Conservation (phyloP, 2,329 filamentous ascomycete genomes). For the Neurospora sp. region DNA sequence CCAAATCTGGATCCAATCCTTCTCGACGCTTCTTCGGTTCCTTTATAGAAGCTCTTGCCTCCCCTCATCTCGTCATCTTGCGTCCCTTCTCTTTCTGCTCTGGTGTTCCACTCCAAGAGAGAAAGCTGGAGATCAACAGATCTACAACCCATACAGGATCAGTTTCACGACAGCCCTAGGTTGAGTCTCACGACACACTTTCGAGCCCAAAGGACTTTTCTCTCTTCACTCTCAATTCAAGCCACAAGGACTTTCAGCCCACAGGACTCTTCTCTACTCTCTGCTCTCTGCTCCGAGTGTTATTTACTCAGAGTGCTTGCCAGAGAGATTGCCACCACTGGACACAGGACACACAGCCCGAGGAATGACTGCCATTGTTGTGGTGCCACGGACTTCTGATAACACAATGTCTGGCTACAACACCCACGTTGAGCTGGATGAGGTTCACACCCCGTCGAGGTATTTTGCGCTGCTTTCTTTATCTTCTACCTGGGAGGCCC, state of each 20-base stretch:
- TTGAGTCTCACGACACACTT: slow-evolving; percentile 10
- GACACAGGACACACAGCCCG: not conserved
- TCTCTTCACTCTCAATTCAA: slow-evolving; percentile 2
- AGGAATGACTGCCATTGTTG: slow-evolving; percentile 20
- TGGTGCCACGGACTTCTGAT: slow-evolving; percentile 17
- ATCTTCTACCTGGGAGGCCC: slow-evolving; percentile 34
- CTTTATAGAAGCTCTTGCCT: slow-evolving; percentile 2
- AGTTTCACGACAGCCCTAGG: slow-evolving; percentile 12
- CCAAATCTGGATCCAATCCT: slow-evolving; percentile 1
- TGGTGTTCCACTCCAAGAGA: slow-evolving; percentile 1
- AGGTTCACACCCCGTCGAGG: slow-evolving; percentile 51
- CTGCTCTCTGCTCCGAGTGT: slow-evolving; percentile 12
- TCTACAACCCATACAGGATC: slow-evolving; percentile 4
- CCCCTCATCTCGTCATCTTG: slow-evolving; percentile 1
- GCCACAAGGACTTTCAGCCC: slow-evolving; percentile 13
- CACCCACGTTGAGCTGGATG: slow-evolving; percentile 42
- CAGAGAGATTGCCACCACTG: not conserved
- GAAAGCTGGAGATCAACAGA: slow-evolving; percentile 3
- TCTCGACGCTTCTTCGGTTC: slow-evolving; percentile 1
- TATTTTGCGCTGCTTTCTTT: slow-evolving; percentile 45
- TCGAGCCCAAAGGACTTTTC: not conserved
- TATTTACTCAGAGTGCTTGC: not conserved
- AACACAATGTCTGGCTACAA: slow-evolving; percentile 43
- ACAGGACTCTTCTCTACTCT: slow-evolving; percentile 12
- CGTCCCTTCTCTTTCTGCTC: slow-evolving; percentile 5